Base-by-base conservation (phyloP, 169 alveolate genomes). In the Plasmodium ovale region DNA sequence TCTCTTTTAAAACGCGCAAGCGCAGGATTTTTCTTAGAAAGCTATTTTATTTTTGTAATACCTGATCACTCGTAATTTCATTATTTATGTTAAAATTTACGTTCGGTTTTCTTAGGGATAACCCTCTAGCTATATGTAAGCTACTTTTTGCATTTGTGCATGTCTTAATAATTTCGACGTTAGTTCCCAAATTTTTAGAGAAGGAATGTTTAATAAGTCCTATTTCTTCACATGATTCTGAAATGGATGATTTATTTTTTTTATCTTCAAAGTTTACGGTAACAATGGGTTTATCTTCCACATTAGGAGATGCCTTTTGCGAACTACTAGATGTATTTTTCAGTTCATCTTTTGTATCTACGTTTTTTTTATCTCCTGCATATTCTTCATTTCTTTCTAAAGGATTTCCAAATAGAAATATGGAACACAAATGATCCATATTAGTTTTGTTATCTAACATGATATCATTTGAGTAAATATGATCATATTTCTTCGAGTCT, bases 341-440 rank as follows among this genome's bases (percentile, higher is more conserved):
- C 31, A 16, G 19, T 65, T 79, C 82, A 39, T 65, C 59, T 31
- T 37, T 23, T 62, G 37, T n/a, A 33, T 33, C 58, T 35, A 35
- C 27, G 23, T 35, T 29, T 49, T 79, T 74, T 59, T 29, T 23
- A 29, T 53, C 33, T 23, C 65, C 35, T 68, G 19, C 71, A 51
- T 65, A 64, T 79, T 79, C 59, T 65, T 79, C 84, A 79, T 65
- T 79, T 79, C 89, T 79, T 79, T 79, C 89, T 68, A 79, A 65
- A 47, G 89, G 89, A 23, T 79, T 79, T 64, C 89, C 89, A 79
- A 79, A 79, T 42, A 79, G 65, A 53, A 79, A 79, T 51, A 79
- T 54, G 58, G 89, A 79, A 19, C 82, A 65, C 27, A 79, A 68
- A 58, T 79, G 89, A 42, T 79, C 89, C 82, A 79, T 47, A 79